Conservation (phyloP, 441 rosid species). For the Pelargonium myrrhifolium region DNA sequence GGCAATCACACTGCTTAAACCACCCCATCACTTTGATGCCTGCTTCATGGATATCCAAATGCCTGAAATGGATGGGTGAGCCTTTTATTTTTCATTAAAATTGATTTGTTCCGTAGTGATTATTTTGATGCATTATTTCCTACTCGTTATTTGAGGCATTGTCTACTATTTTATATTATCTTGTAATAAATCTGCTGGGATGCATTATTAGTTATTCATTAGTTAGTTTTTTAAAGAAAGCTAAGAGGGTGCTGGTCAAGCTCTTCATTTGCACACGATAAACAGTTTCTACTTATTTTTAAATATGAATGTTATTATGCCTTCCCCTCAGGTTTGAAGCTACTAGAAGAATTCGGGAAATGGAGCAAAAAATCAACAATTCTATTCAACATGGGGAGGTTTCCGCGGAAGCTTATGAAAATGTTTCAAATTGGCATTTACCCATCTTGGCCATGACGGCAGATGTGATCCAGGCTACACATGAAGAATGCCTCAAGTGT, state of each 20-base stretch:
- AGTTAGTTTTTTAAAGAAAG: no score
- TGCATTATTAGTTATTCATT: no score
- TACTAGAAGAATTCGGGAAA: slow-evolving; percentile 53
- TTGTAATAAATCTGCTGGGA: no score
- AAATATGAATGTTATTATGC: slow-evolving; percentile 1
- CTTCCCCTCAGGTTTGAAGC: slow-evolving; percentile 66
- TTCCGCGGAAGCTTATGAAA: slow-evolving; percentile 32
- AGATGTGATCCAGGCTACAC: slow-evolving; percentile 76
- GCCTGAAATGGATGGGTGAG: slow-evolving; percentile 99
- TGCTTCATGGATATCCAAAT: slow-evolving; percentile 97
- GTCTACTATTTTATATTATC: no score
- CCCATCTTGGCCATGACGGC: slow-evolving; percentile 96
- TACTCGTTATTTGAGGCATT: neutral
- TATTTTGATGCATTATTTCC: neutral
- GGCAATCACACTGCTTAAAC: slow-evolving; percentile 59
- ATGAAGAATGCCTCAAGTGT: slow-evolving; percentile 61
- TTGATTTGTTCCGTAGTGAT: slow-evolving; percentile 3
- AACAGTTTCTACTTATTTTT: neutral
- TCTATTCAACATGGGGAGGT: slow-evolving; percentile 43
- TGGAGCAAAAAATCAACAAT: slow-evolving; percentile 48
- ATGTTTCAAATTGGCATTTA: slow-evolving; percentile 46
- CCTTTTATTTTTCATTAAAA: neutral
- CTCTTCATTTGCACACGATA: no score
- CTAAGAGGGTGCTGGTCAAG: no score
- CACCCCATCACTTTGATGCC: slow-evolving; percentile 76